A percentile compares a stretch with the other conserved stretches of the same genome.
Evolutionary conservation across 345 rosid species (phyloP).

Genomic region (Murraya koenigii): DNA sequence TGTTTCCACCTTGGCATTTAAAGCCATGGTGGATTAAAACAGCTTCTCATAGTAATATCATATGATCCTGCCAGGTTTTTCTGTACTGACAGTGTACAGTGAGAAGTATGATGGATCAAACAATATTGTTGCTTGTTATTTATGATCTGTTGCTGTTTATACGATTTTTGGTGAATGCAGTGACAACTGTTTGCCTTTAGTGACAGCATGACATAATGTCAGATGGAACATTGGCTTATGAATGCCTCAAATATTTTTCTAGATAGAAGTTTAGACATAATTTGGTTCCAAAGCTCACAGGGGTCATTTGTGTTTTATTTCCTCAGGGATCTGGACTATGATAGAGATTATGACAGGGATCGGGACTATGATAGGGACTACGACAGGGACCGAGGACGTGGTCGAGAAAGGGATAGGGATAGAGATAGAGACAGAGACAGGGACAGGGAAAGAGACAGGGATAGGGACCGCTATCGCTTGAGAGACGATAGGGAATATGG

Average conservation of each 20-base stretch:
- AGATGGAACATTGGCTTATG: background rate
- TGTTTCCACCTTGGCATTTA: constrained; percentile 51
- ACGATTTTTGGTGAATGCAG: background rate
- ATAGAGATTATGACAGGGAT: constrained; percentile 47
- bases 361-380: constrained; percentile 63
- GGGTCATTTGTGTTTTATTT: background rate
- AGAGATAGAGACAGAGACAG: constrained; percentile 33
- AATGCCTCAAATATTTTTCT: background rate
- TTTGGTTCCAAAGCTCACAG: background rate
- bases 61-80: constrained; percentile 93
- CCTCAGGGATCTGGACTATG: constrained; percentile 61
- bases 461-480: constrained; percentile 63
- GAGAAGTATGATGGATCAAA: constrained; percentile 98
- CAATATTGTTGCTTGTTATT: constrained; percentile 27
- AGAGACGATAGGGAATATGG: constrained; percentile 72
- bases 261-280: background rate
- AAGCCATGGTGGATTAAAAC: constrained; percentile 47
- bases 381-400: constrained; percentile 54
- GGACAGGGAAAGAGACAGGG: constrained; percentile 57
- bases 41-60: constrained; percentile 69
- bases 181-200: background rate
- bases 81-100: constrained; percentile 98
- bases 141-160: background rate
- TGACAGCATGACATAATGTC: too few relatives aligned
- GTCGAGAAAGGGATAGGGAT: constrained; percentile 29